Percentiles rank a stretch among this genome's conserved stretches.
These are phyloP conservation scores for Clausena lansium DNA, from an alignment of 345 rosid genomes.

Conservation along the genomic window DNA sequence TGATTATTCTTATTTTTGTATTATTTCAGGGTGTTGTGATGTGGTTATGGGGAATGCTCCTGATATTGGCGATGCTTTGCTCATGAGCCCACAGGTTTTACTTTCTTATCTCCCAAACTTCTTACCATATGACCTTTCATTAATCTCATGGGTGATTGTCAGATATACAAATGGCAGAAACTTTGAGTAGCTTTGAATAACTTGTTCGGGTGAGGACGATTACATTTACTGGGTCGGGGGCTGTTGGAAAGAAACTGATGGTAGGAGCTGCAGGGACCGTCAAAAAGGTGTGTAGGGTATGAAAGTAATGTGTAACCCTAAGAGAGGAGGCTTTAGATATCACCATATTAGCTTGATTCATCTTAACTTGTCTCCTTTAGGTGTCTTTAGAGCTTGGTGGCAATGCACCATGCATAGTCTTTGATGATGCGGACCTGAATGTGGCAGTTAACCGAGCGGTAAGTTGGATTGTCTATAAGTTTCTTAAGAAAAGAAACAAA, in stretches of 20 bases:
- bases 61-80: conserved; percentile 83
- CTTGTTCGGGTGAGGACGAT: conserved; percentile 77
- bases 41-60: conserved; percentile 89
- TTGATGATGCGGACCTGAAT: conserved; percentile 91
- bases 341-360: conserved; percentile 14
- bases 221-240: conserved; percentile 94
- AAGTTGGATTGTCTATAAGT: conserved; percentile 32
- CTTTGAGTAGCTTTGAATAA: conserved; percentile 15
- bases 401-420: conserved; percentile 95
- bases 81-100: conserved; percentile 71
- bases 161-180: not conserved
- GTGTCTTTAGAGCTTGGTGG: conserved; percentile 96
- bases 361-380: conserved; percentile 33
- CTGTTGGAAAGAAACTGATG: conserved; percentile 97
- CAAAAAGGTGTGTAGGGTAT: conserved; percentile 59
- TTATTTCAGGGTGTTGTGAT: conserved; percentile 65
- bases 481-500: not conserved
- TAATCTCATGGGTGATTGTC: conserved; percentile 1
- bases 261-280: conserved; percentile 93
- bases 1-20: conserved; percentile 13
- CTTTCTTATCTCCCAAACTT: conserved; percentile 6
- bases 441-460: conserved; percentile 95
- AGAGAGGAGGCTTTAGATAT: conserved; percentile 2
- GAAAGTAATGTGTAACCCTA: conserved; percentile 6
- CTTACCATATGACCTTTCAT: conserved; percentile 5